These are phyloP conservation scores for Gracilariopsis chorda DNA, from an alignment of 23 red algal genomes.

Conservation along the genomic window DNA sequence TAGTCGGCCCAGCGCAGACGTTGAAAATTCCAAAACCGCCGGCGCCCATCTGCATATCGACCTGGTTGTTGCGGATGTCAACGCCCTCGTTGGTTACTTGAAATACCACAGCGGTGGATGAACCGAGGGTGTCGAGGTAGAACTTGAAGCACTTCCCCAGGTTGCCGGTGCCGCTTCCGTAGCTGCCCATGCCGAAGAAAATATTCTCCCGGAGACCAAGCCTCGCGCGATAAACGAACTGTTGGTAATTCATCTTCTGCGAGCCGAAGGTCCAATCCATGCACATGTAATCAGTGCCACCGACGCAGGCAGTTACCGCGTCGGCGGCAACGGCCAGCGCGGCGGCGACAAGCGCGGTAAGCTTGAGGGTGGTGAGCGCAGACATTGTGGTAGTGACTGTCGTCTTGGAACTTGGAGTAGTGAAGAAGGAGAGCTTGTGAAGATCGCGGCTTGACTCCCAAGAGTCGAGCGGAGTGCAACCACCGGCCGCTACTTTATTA, in stretches of 20 bases:
- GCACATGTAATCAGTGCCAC: neutral
- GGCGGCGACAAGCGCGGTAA: no score
- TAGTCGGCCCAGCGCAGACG: neutral
- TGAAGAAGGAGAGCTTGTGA: no score
- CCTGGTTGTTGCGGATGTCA: neutral
- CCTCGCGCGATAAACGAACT: neutral
- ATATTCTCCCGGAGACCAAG: neutral
- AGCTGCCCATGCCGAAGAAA: neutral
- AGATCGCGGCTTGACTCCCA: no score
- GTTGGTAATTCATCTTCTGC: neutral
- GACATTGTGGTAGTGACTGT: no score
- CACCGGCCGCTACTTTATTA: no score
- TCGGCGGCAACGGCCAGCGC: no score
- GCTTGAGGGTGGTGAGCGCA: no score
- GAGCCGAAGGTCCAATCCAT: constrained; percentile 8
- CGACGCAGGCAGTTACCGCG: neutral
- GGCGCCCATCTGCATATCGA: constrained; percentile 9
- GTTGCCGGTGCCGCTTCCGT: neutral
- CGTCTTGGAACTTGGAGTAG: no score
- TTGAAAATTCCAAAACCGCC: neutral
- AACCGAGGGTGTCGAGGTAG: neutral
- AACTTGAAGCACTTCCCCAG: constrained; percentile 3
- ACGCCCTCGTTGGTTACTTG: neutral
- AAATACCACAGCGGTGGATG: neutral
- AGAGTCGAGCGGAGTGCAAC: no score